Evolutionary conservation across 1,284 basidiomycete species (phyloP).

Genomic region (Vanrija humicola): DNA sequence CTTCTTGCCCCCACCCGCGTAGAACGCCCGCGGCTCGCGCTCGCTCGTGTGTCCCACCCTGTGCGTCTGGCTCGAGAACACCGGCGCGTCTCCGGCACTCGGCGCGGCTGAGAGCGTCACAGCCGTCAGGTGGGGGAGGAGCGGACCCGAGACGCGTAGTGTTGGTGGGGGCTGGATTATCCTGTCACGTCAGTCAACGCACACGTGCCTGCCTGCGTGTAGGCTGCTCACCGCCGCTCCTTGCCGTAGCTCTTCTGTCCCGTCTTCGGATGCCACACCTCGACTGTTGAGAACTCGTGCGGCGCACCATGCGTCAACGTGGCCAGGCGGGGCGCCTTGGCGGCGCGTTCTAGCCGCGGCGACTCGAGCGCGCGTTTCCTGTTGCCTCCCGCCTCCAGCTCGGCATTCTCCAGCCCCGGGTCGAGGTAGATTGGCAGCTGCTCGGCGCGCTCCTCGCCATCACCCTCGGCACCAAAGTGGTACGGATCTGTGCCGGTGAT

Average conservation of each 20-base stretch:
- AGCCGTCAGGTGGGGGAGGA: slow-evolving; percentile 20
- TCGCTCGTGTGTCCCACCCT: not conserved
- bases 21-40: not conserved
- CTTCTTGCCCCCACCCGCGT: not conserved
- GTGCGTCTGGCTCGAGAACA: slow-evolving; percentile 33
- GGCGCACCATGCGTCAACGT: not conserved
- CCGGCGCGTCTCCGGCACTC: slow-evolving; percentile 2
- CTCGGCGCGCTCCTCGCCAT: not conserved
- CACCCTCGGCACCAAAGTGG: not conserved
- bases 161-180: slow-evolving; percentile 41
- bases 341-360: no score
- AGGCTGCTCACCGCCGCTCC: slow-evolving; percentile 33
- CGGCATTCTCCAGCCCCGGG: no score
- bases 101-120: slow-evolving; percentile 7
- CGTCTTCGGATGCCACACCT: slow-evolving; percentile 43
- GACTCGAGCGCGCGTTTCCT: not conserved
- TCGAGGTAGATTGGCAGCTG: no score
- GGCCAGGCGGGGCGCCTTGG: no score
- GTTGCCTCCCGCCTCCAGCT: not conserved
- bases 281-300: slow-evolving; percentile 20
- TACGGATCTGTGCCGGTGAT: slow-evolving; percentile 26
- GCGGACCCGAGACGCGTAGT: slow-evolving; percentile 32
- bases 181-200: slow-evolving; percentile 20
- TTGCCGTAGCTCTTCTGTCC: slow-evolving; percentile 45
- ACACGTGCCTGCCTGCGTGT: not conserved